Evolutionary conservation across 257 asterid genomes (phyloP).

Genomic region (Scutellaria galericulata): DNA sequence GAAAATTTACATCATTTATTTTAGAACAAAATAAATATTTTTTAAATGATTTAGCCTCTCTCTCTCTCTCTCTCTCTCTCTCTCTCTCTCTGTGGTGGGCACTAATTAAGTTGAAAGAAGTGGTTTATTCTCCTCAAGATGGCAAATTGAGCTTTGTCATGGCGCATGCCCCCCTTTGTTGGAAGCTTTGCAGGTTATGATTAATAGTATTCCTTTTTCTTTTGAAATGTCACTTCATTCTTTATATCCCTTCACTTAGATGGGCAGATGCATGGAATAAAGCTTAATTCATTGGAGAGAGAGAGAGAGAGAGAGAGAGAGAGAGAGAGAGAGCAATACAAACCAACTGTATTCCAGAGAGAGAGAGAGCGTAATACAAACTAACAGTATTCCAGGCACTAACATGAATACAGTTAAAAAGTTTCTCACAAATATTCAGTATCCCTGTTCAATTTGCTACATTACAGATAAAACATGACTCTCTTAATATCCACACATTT

Average conservation of each 20-base stretch:
- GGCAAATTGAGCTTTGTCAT: neutral
- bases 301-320: neutral
- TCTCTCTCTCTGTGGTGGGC: too few species aligned
- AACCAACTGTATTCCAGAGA: neutral
- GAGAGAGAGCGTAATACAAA: too few species aligned
- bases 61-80: too few species aligned
- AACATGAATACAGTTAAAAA: neutral
- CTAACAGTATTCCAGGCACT: neutral
- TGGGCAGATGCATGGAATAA: too few species aligned
- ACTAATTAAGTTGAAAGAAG: too few species aligned
- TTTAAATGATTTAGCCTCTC: too few species aligned
- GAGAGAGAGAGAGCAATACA: too few species aligned
- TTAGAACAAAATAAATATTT: too few species aligned
- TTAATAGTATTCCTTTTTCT: neutral
- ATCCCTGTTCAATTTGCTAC: constrained; percentile 16
- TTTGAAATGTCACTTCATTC: neutral
- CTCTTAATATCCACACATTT: constrained; percentile 23
- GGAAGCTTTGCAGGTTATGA: constrained; percentile 11
- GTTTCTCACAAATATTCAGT: constrained; percentile 25
- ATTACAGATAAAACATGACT: constrained; percentile 27
- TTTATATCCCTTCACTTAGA: neutral
- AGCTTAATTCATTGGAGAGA: neutral
- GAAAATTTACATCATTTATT: too few species aligned
- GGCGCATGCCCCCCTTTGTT: constrained; percentile 26
- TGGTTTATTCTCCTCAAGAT: neutral